Percentiles rank a stretch among this genome's conserved stretches.
These are phyloP conservation scores for Xylaria sp. DNA, from an alignment of 2,329 filamentous ascomycete genomes.

Conservation along the genomic window DNA sequence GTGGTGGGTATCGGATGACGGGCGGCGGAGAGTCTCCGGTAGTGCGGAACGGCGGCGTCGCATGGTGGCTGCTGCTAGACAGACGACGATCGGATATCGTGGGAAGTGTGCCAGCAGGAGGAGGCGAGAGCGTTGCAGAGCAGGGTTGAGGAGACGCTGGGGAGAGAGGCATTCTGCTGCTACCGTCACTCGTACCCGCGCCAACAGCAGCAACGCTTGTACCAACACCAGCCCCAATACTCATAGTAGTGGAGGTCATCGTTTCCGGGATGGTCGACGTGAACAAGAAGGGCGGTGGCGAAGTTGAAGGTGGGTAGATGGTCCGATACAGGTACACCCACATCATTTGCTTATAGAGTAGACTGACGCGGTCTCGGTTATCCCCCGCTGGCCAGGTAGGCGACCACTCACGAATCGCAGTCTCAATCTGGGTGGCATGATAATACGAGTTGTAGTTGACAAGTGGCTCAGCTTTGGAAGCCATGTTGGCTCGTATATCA, in stretches of 20 bases:
- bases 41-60: conserved; percentile 26
- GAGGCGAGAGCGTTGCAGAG: conserved; percentile 32
- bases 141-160: conserved; percentile 32
- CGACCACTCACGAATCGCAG: conserved; percentile 77
- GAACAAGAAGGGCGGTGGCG: conserved; percentile 36
- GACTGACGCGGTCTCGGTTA: conserved; percentile 64
- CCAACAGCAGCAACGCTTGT: not conserved
- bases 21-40: conserved; percentile 57
- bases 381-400: conserved; percentile 70
- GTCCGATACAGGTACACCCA: conserved; percentile 72
- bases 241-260: conserved; percentile 50
- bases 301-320: conserved; percentile 63
- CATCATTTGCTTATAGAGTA: conserved; percentile 73
- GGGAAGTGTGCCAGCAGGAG: conserved; percentile 8
- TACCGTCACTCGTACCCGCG: conserved; percentile 17
- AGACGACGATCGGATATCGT: conserved; percentile 30
- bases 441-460: conserved; percentile 79
- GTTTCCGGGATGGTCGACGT: conserved; percentile 34
- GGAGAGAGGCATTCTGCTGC: conserved; percentile 30
- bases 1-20: conserved; percentile 57
- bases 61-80: conserved; percentile 29
- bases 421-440: conserved; percentile 79
- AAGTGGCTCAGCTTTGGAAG: conserved; percentile 68
- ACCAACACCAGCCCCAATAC: conserved; percentile 2
- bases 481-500: conserved; percentile 74